Base-by-base conservation (phyloP, 2,329 filamentous ascomycete species). In the Beauveria brongniartii region DNA sequence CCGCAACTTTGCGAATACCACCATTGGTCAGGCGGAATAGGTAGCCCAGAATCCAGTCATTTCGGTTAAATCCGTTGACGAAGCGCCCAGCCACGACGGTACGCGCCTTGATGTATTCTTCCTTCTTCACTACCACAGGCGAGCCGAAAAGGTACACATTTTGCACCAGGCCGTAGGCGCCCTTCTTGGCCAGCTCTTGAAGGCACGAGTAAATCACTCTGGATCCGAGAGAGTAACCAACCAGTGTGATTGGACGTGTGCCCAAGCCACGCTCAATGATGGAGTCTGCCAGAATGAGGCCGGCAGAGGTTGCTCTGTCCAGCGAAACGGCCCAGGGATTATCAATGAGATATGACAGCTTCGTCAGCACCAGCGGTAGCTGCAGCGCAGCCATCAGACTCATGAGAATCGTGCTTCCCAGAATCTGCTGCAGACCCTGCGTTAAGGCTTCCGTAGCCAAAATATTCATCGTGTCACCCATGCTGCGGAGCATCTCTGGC, bases 281-380 rank as follows among this genome's bases (percentile, higher is more conserved):
- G 0, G 93, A 97, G 73, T 99, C 94, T 1, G 94, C 94, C 59
- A 99, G 81, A 71, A 99, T 96, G 52, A 96, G 82, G 3, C 94
- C 94, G 8, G 93, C 91, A 61, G 90, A 82, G 68, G 89, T 92
- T 34, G 94, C 94, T 67, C 94, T 86, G 68, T 94, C 91, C 55
- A 96, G 83, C 1, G 94, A 97, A n/a, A 97, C 92, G 28, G 89
- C 91, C 94, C 94, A 99, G 0, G 94, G 94, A 70, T 99, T 99
- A 74, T 99, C 94, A 66, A 99, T 97, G 22, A 99, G 82, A 70
- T 99, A 99, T 0, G 93, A 86, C 10, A 99, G 83, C 72, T 99
- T 99, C 0, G 93, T 92, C 50, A 99, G 78, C 30, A 97, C 88
- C 47, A 99, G 84, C 2, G 94, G 94, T n/a, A 97, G 78, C 72